Conservation (phyloP, 805 yeast species). For the Cyberlindnera bimundalis region DNA sequence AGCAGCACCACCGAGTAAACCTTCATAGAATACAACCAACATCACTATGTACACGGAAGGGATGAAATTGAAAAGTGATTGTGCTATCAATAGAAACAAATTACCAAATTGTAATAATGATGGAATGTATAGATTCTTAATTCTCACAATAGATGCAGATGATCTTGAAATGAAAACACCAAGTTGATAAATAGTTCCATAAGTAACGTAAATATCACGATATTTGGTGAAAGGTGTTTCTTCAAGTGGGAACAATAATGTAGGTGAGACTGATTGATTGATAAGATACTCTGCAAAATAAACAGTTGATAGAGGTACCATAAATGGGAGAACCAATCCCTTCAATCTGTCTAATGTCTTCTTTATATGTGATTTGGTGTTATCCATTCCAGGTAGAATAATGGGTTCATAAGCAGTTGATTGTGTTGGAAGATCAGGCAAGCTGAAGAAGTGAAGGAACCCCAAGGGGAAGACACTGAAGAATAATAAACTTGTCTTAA, state of each 20-base stretch:
- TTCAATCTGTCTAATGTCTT: constrained; percentile 27
- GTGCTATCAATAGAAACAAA: constrained; percentile 53
- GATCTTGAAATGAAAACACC: constrained; percentile 94
- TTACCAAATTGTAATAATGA: constrained; percentile 67
- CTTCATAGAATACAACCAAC: constrained; percentile 74
- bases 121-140: constrained; percentile 56
- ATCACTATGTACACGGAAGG: constrained; percentile 61
- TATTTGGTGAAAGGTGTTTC: constrained; percentile 65
- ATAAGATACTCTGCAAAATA: constrained; percentile 84
- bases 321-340: constrained; percentile 57
- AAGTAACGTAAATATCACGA: constrained; percentile 87
- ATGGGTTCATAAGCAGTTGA: constrained; percentile 1
- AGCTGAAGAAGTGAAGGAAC: constrained; percentile 37
- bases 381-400: too few species aligned
- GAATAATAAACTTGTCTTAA: constrained; percentile 49
- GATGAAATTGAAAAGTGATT: constrained; percentile 58
- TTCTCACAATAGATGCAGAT: constrained; percentile 62
- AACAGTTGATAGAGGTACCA: constrained; percentile 81
- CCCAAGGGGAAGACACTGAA: constrained; percentile 58
- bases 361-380: constrained; percentile 1
- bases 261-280: constrained; percentile 90
- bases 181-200: constrained; percentile 84
- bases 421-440: constrained; percentile 20
- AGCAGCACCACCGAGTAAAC: constrained; percentile 85
- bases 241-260: constrained; percentile 71